A percentile compares a stretch with the other conserved stretches of the same genome.
These are phyloP conservation scores for Lindgomyces ingoldianus DNA, from an alignment of 495 filamentous ascomycete species.

Conservation along the genomic window DNA sequence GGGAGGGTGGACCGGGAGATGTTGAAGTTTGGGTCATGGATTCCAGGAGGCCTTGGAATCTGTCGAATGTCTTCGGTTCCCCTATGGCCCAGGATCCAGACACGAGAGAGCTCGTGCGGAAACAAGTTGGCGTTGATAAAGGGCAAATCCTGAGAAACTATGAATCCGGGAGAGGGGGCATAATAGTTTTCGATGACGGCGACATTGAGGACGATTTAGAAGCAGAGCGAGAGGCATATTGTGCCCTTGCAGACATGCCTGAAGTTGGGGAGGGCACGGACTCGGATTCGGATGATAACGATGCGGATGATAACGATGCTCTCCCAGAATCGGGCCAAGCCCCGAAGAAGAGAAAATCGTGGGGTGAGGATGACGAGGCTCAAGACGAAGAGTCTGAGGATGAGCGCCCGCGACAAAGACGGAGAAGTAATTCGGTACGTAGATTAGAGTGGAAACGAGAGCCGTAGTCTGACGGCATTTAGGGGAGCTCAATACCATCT, in stretches of 20 bases:
- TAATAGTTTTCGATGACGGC: conserved; percentile 92
- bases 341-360: conserved; percentile 80
- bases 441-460: neutral
- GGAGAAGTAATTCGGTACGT: conserved; percentile 84
- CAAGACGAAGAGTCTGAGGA: conserved; percentile 65
- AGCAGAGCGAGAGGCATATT: conserved; percentile 76
- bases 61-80: conserved; percentile 82
- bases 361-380: conserved; percentile 72
- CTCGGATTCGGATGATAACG: conserved; percentile 49
- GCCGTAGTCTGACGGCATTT: neutral
- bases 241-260: conserved; percentile 82
- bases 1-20: conserved; percentile 60
- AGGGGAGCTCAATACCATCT: conserved; percentile 63
- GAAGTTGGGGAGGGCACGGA: conserved; percentile 74
- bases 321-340: conserved; percentile 33
- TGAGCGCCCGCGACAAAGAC: conserved; percentile 70
- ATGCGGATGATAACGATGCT: conserved; percentile 33
- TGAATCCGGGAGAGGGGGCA: conserved; percentile 74
- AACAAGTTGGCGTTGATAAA: conserved; percentile 56
- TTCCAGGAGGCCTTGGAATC: conserved; percentile 88
- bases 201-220: conserved; percentile 88
- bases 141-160: conserved; percentile 73
- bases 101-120: conserved; percentile 44
- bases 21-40: conserved; percentile 96
- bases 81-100: conserved; percentile 13